Conservation (phyloP, 257 asterid species). For the Solanum lignicaule region DNA sequence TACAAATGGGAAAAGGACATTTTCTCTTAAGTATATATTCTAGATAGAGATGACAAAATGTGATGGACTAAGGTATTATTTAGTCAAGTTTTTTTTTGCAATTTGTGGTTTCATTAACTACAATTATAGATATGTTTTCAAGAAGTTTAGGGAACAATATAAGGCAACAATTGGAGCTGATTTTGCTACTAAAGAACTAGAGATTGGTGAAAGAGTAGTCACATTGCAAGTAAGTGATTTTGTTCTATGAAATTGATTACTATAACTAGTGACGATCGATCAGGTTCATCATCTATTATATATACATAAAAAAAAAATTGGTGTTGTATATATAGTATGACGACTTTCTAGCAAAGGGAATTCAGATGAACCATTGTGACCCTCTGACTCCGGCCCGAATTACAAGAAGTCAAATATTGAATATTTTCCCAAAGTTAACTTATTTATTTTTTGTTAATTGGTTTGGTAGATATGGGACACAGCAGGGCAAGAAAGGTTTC, state of each 20-base stretch:
- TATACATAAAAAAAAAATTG: neutral
- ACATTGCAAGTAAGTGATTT: slow-evolving; percentile 63
- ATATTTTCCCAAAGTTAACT: neutral
- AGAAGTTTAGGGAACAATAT: slow-evolving; percentile 42
- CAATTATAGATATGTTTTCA: slow-evolving; percentile 42
- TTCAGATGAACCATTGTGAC: neutral
- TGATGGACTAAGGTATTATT: neutral
- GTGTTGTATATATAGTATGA: neutral
- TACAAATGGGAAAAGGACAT: neutral
- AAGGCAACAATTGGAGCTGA: slow-evolving; percentile 90
- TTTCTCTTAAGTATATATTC: neutral
- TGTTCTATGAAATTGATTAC: neutral
- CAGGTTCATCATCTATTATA: neutral
- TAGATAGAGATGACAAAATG: neutral
- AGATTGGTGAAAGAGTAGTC: slow-evolving; percentile 47
- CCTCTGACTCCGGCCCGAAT: neutral
- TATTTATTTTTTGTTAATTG: neutral
- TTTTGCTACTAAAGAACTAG: slow-evolving; percentile 65
- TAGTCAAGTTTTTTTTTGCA: neutral
- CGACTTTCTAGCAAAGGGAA: neutral
- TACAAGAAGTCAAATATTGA: neutral
- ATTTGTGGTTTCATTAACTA: slow-evolving; percentile 20
- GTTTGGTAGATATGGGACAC: slow-evolving; percentile 76
- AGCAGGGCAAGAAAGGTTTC: slow-evolving; percentile 91
- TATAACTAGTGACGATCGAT: neutral